A percentile compares a stretch with the other conserved stretches of the same genome.
Conservation (phyloP, 83 land plant genomes). For the Picea mariana region DNA sequence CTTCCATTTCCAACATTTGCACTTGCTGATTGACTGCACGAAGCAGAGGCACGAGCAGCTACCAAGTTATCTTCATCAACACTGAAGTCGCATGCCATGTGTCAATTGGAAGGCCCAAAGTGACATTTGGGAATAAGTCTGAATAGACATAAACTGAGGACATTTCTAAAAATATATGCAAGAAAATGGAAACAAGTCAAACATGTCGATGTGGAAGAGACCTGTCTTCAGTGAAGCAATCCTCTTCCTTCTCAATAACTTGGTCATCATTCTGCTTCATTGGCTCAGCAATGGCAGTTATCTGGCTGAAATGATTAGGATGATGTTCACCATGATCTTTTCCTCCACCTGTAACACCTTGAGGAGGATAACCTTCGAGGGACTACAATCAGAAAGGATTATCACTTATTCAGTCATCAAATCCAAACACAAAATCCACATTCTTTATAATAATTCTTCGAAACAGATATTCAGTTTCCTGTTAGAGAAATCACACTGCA, state of each 20-base stretch:
- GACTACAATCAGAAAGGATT: neutral
- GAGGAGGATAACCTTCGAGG: neutral
- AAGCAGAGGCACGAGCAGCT: too few relatives aligned
- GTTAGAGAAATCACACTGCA: neutral
- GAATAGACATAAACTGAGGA: neutral
- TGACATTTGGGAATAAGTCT: neutral
- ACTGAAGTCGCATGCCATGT: neutral
- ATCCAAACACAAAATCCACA: neutral
- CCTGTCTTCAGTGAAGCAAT: neutral
- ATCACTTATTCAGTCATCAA: neutral
- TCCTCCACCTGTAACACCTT: neutral
- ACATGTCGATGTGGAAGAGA: neutral
- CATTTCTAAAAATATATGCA: neutral
- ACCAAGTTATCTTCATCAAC: neutral
- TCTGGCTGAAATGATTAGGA: neutral
- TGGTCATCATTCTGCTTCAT: conserved; percentile 6
- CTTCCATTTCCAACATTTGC: too few relatives aligned
- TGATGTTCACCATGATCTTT: neutral
- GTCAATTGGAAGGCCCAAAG: neutral
- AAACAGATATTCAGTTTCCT: neutral
- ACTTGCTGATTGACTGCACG: neutral
- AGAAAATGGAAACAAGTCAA: conserved; percentile 2
- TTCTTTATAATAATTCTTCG: neutral
- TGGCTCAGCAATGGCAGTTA: neutral
- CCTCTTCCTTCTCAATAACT: neutral